These are phyloP conservation scores for Neoscytalidium dimidiatum DNA, from an alignment of 2,329 filamentous ascomycete species.

Conservation along the genomic window DNA sequence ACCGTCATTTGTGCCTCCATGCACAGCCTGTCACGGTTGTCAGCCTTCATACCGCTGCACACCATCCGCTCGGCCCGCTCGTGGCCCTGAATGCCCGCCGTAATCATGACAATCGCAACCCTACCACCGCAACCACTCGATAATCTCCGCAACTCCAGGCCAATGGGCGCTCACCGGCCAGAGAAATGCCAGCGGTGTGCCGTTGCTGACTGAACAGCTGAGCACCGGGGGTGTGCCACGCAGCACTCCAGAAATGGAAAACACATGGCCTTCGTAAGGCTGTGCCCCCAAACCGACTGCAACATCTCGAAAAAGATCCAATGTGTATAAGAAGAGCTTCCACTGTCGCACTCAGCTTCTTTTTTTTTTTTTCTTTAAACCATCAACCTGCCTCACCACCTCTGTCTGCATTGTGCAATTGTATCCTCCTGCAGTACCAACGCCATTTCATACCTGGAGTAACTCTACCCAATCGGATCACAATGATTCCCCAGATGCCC, in stretches of 20 bases:
- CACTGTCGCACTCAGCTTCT: not conserved
- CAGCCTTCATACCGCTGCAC: not conserved
- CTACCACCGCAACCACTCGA: not conserved
- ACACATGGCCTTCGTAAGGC: not conserved
- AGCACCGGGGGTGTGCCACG: not conserved
- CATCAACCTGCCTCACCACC: not conserved
- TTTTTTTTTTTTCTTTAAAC: not conserved
- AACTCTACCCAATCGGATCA: not conserved
- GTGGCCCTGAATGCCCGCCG: not conserved
- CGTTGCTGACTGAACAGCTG: conserved; percentile 17
- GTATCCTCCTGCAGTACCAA: no score
- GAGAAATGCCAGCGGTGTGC: not conserved
- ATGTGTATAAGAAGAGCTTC: not conserved
- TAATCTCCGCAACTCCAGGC: not conserved
- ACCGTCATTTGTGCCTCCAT: not conserved
- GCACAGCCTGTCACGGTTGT: not conserved
- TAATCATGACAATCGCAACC: not conserved
- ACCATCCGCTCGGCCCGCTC: not conserved
- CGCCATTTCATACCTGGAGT: not conserved
- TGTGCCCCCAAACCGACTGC: not conserved
- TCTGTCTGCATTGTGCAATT: no score
- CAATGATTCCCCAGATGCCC: conserved; percentile 5
- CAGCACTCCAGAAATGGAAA: not conserved
- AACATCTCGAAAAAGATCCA: not conserved
- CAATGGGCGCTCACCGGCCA: not conserved